These are phyloP conservation scores for Ballota nigra DNA, from an alignment of 257 asterid species.

Conservation along the genomic window DNA sequence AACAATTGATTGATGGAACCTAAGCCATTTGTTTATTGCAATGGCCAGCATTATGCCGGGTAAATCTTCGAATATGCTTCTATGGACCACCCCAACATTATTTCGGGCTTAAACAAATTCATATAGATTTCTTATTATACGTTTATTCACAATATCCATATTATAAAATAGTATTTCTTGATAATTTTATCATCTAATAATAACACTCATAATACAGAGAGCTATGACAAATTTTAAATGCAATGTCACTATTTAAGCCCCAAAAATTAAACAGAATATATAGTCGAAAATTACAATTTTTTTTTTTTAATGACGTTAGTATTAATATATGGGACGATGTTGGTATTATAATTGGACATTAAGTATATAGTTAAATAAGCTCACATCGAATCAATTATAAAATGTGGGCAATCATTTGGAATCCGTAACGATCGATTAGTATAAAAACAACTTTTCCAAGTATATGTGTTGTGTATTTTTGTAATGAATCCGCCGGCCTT, in stretches of 20 bases:
- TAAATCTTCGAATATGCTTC: slow-evolving; percentile 6
- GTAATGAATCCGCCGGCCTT: slow-evolving; percentile 14
- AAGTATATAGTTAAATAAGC: slow-evolving; percentile 8
- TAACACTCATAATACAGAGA: neutral
- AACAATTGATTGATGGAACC: neutral
- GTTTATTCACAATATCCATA: too few relatives aligned
- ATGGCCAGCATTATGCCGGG: neutral
- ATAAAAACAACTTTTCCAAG: neutral
- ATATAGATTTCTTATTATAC: neutral
- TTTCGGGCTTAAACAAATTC: neutral
- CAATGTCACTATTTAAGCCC: slow-evolving; percentile 6
- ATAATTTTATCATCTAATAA: neutral
- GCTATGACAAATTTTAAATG: neutral
- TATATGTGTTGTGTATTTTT: neutral
- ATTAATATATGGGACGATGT: neutral
- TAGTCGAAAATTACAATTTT: neutral
- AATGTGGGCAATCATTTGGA: slow-evolving; percentile 13
- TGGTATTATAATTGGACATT: neutral
- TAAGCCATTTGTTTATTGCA: slow-evolving; percentile 2
- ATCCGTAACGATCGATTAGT: neutral
- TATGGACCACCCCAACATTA: slow-evolving; percentile 1
- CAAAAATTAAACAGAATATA: neutral
- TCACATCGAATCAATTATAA: slow-evolving; percentile 6
- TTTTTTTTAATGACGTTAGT: neutral
- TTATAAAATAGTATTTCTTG: too few relatives aligned